Evolutionary conservation across 2,329 filamentous ascomycete species (phyloP).

Genomic region (Corinectria fuckeliana): DNA sequence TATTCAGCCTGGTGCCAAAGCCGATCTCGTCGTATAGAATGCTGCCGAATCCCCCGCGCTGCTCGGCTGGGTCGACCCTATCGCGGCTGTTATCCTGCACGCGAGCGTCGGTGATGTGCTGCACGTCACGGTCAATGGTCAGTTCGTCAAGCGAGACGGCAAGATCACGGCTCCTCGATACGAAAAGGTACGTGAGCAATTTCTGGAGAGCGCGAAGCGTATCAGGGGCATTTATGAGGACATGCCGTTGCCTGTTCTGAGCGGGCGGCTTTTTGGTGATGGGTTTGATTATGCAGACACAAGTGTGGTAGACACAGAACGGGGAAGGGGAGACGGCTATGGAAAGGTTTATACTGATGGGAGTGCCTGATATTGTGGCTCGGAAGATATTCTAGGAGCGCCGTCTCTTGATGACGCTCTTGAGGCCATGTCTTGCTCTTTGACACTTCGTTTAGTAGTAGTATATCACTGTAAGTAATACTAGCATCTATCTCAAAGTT

Average conservation of each 20-base stretch:
- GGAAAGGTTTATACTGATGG: neutral
- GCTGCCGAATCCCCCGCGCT: slow-evolving; percentile 53
- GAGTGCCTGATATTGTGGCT: no score
- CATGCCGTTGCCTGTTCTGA: neutral
- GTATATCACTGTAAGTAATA: no score
- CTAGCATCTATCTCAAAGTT: no score
- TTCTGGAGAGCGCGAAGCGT: neutral
- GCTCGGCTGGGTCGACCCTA: slow-evolving; percentile 61
- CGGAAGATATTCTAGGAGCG: no score
- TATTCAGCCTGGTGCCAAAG: slow-evolving; percentile 56
- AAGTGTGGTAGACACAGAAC: neutral
- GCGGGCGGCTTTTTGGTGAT: neutral
- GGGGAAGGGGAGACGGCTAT: slow-evolving; percentile 4
- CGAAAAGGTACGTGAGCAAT: slow-evolving; percentile 32
- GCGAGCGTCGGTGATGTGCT: slow-evolving; percentile 59
- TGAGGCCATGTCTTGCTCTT: no score
- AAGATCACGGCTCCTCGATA: slow-evolving; percentile 43
- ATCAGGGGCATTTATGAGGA: neutral
- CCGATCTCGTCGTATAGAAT: slow-evolving; percentile 61
- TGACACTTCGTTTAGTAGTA: no score
- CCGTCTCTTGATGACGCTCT: no score
- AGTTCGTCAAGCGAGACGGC: slow-evolving; percentile 54
- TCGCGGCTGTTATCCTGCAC: slow-evolving; percentile 63
- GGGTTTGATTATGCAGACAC: neutral
- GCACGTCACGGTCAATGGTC: slow-evolving; percentile 57